Evolutionary conservation across 371 early-diverging fungal genomes (phyloP), one percentile per base, ranked within the genome.

Genomic region (Lichtheimia hyalospora): DNA sequence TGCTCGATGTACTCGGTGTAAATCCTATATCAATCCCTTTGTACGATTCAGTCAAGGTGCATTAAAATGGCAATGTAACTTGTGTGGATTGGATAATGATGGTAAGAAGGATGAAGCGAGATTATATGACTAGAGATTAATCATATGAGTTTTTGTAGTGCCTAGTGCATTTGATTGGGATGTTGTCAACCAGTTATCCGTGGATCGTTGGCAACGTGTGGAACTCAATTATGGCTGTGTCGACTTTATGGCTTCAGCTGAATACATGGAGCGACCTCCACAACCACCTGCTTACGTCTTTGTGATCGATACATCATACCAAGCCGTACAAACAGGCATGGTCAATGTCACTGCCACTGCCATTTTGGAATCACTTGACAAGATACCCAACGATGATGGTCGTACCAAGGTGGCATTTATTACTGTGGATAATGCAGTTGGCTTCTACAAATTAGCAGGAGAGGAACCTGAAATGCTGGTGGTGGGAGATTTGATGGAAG

Each of bases 1-100:
- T 60, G 83, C 89, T 49, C 87, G 95, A 21, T 94, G 95, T 75
- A 76, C 90, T 16, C 82, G 93, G 13, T 94, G 95, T 81, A 79
- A 92, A 48, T 85, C 92, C 1, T 94, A 94, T 61, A 89, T 94
- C 66, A 94, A 93, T 62, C 94, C 94, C 10, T 94, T 87, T 79
- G 87, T 93, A 8, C 81, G 82, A 58, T 93, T 91, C 70, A 77
- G 88, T 0, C 92, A 90, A 58, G 89, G 89, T 39, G 92, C 90
- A 0, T 73, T 85, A 8, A 69, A 88, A 56, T 94, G 94, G 95
- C 82, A 82, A 66, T 94, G 95, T 66, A 93, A 93, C 70, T 73
- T 93, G 77, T 94, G 95, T 71, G 81, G 76, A 21, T 62, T 91
- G 56, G 81, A 81, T 49, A 94, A 94, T 63, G 93, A 94, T 61